Conservation (phyloP, 2,329 filamentous ascomycete genomes). For the Botrytis aclada region DNA sequence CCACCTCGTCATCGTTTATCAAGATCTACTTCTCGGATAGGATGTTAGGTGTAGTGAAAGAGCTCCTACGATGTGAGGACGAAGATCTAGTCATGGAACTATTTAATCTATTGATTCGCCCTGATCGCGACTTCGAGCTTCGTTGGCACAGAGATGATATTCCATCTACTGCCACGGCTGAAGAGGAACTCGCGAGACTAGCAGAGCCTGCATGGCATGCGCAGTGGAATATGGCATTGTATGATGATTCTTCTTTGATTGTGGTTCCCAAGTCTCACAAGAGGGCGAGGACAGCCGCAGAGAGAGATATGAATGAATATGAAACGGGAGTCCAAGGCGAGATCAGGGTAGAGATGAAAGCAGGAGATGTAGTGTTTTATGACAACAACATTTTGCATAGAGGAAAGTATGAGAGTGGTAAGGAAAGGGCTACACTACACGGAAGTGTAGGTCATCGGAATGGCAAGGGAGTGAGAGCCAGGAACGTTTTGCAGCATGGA, state of each 20-base stretch:
- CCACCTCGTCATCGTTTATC: slow-evolving; percentile 59
- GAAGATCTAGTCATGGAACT: slow-evolving; percentile 79
- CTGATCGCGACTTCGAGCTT: slow-evolving; percentile 67
- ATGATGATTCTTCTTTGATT: slow-evolving; percentile 68
- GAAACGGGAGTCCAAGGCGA: slow-evolving; percentile 60
- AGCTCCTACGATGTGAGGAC: slow-evolving; percentile 56
- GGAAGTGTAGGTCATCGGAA: slow-evolving; percentile 63
- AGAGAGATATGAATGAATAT: slow-evolving; percentile 66
- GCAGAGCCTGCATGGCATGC: slow-evolving; percentile 65
- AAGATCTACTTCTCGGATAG: slow-evolving; percentile 68
- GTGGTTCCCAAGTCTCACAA: slow-evolving; percentile 75
- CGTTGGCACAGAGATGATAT: slow-evolving; percentile 88
- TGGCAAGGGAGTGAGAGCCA: slow-evolving; percentile 55
- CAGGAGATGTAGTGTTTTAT: slow-evolving; percentile 83
- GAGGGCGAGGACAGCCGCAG: slow-evolving; percentile 65
- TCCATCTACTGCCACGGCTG: slow-evolving; percentile 57
- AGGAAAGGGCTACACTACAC: slow-evolving; percentile 68
- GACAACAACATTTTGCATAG: slow-evolving; percentile 85
- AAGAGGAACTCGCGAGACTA: slow-evolving; percentile 65
- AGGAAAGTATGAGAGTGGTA: slow-evolving; percentile 58
- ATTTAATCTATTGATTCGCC: slow-evolving; percentile 79
- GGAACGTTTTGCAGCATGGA: slow-evolving; percentile 74
- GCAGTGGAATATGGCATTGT: slow-evolving; percentile 85
- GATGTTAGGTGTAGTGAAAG: slow-evolving; percentile 60
- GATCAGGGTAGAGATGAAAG: slow-evolving; percentile 60